Conservation (phyloP, 2,329 filamentous ascomycete genomes). For the Bretziella fagacearum region DNA sequence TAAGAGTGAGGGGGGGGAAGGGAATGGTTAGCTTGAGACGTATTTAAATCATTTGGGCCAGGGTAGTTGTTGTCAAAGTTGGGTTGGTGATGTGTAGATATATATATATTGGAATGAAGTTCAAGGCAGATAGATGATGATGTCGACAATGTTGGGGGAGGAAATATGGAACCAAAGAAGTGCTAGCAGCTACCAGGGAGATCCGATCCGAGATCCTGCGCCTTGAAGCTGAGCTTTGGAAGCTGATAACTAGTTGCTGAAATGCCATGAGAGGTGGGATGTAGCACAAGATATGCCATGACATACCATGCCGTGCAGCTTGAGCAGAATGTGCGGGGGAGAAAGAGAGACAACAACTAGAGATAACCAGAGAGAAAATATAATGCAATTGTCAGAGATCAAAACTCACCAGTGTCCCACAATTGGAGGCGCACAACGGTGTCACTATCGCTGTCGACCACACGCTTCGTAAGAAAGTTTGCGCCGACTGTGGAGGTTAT, state of each 20-base stretch:
- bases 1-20: slow-evolving; percentile 17
- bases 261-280: background rate
- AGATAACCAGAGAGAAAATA: slow-evolving; percentile 12
- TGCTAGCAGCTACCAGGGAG: background rate
- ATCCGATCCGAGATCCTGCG: background rate
- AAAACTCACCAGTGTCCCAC: slow-evolving; percentile 62
- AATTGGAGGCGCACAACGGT: slow-evolving; percentile 84
- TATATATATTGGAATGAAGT: too few species aligned
- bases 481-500: slow-evolving; percentile 59
- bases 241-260: background rate
- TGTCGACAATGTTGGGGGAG: background rate
- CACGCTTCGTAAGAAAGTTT: slow-evolving; percentile 63
- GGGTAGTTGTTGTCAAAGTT: background rate
- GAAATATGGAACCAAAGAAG: background rate
- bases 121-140: too few species aligned
- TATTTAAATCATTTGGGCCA: background rate
- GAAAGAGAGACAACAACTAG: slow-evolving; percentile 5
- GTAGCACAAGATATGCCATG: background rate
- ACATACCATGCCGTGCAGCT: too few species aligned
- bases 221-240: background rate
- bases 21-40: background rate
- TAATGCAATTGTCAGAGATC: background rate
- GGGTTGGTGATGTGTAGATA: background rate
- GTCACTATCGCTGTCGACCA: slow-evolving; percentile 68
- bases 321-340: slow-evolving; percentile 9